phyloP scores from a whole-genome alignment of 2,329 filamentous ascomycete species.

The Pseudogymnoascus sp. region DNA sequence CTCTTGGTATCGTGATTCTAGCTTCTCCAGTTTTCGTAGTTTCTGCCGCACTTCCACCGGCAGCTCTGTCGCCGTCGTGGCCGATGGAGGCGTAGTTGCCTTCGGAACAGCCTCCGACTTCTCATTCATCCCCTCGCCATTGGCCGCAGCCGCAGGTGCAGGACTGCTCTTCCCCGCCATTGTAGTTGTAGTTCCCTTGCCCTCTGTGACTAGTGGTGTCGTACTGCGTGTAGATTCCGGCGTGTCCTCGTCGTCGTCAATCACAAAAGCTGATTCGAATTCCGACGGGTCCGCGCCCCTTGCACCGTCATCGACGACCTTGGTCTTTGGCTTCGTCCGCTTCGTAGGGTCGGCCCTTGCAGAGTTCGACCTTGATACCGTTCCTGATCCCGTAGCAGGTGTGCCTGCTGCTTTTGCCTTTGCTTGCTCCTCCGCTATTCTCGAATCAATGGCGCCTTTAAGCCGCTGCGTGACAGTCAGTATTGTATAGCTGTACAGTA shows the following conservation, averaged over 20 bases:
- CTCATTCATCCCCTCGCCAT: slow-evolving; percentile 21
- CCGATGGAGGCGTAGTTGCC: slow-evolving; percentile 8
- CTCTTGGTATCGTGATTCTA: slow-evolving; percentile 83
- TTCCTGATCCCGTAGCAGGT: slow-evolving; percentile 35
- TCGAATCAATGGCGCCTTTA: slow-evolving; percentile 75
- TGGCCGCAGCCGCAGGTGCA: slow-evolving; percentile 23
- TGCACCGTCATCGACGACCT: slow-evolving; percentile 18
- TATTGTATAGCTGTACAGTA: background rate
- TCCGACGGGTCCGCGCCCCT: slow-evolving; percentile 68
- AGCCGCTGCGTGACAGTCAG: slow-evolving; percentile 50
- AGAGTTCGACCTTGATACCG: slow-evolving; percentile 38
- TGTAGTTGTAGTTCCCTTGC: slow-evolving; percentile 20
- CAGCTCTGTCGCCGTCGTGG: slow-evolving; percentile 32
- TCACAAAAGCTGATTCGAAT: slow-evolving; percentile 77
- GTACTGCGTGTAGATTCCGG: slow-evolving; percentile 46
- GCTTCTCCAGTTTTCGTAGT: slow-evolving; percentile 78
- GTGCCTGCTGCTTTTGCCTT: slow-evolving; percentile 43
- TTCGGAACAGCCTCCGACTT: slow-evolving; percentile 18
- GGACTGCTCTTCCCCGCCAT: slow-evolving; percentile 21
- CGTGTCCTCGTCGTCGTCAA: slow-evolving; percentile 68
- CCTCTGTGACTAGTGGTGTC: slow-evolving; percentile 47
- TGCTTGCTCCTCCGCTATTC: slow-evolving; percentile 86
- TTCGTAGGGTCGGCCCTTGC: slow-evolving; percentile 16
- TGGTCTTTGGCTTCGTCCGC: slow-evolving; percentile 22
- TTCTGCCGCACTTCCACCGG: slow-evolving; percentile 67